These are phyloP conservation scores for Cyclotella sp. DNA, from an alignment of 108 stramenopile genomes.

Conservation along the genomic window DNA sequence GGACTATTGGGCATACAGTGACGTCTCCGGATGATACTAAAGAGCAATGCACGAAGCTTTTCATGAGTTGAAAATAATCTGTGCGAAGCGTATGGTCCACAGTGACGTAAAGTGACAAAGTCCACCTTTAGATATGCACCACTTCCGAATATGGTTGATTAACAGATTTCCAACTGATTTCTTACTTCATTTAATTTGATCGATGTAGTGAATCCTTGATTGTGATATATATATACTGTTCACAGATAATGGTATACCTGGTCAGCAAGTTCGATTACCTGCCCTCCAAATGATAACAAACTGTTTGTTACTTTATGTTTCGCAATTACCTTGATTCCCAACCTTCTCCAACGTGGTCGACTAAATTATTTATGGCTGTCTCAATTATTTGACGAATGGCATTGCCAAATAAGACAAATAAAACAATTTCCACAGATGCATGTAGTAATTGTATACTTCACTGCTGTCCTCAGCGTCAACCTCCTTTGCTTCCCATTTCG, in stretches of 20 bases:
- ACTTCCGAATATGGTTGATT: too few species aligned
- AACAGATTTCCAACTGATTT: not conserved
- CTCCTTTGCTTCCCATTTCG: conserved; percentile 59
- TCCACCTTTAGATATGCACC: too few species aligned
- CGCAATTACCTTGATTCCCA: too few species aligned
- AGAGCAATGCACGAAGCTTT: conserved; percentile 90
- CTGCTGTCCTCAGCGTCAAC: conserved; percentile 77
- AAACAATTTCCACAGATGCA: conserved; percentile 92
- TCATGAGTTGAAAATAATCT: conserved; percentile 54
- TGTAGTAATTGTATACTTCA: conserved; percentile 86
- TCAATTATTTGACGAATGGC: conserved; percentile 70
- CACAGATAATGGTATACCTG: too few species aligned
- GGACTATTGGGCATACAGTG: conserved; percentile 97
- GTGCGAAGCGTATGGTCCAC: too few species aligned
- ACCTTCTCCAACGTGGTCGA: not conserved
- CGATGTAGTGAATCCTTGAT: not conserved
- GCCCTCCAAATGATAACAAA: conserved; percentile 3
- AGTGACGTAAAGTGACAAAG: too few species aligned
- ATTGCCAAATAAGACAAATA: conserved; percentile 81
- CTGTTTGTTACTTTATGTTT: conserved; percentile 2
- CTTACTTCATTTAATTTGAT: not conserved
- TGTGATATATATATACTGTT: not conserved
- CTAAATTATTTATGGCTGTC: not conserved
- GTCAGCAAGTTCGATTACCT: not conserved
- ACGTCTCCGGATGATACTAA: conserved; percentile 96